Base-by-base conservation (phyloP, 768 basidiomycete species). In the Coprinellus aureogranulatus region DNA sequence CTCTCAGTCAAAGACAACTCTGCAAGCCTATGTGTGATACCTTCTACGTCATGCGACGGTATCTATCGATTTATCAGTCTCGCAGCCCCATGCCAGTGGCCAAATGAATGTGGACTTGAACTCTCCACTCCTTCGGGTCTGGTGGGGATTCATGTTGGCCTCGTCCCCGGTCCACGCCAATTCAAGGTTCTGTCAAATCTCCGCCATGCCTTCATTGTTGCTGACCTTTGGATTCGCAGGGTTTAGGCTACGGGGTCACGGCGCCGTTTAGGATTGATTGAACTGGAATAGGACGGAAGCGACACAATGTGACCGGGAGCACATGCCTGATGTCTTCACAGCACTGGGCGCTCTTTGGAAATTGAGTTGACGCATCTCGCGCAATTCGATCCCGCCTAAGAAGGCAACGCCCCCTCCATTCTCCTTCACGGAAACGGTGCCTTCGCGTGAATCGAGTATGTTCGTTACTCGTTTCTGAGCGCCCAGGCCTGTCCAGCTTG, bases 181-280 rank as follows among this genome's bases (percentile, higher is more conserved):
- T 1, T 4, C 27, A 49, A 49, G 28, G 48, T 49, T 49, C 48
- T 49, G 48, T 49, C 48, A 27, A 42, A 14, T 23, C 12, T 46
- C 22, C 22, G 45, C 22, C 22, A 22, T 30, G 54, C 25, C 26
- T 23, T 42, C 40, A 12, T 28, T 20, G 46, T 34, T 6, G 34
- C n/a, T n/a, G n/a, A 14, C 14, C 34, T 14, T 34, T 34, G 26
- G 26, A 44, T 44, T 46, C 9, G 5, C n/a, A 3, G 12, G 42
- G 42, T 55, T 30, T 55, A n/a, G 44, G 45, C 8, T 48, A 56
- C 55, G 34, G 55, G 55, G 37, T 39, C 42, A 39, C 41, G 55
- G 55, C 55, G 46, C 31, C 31, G 34, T 40, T 23, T 56, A 30
- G 18, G 55, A 48, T 54, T 25, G 28, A 26, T 10, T 20, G 23